Evolutionary conservation across 73 alveolate species (phyloP).

Genomic region (Blepharisma japonicum): DNA sequence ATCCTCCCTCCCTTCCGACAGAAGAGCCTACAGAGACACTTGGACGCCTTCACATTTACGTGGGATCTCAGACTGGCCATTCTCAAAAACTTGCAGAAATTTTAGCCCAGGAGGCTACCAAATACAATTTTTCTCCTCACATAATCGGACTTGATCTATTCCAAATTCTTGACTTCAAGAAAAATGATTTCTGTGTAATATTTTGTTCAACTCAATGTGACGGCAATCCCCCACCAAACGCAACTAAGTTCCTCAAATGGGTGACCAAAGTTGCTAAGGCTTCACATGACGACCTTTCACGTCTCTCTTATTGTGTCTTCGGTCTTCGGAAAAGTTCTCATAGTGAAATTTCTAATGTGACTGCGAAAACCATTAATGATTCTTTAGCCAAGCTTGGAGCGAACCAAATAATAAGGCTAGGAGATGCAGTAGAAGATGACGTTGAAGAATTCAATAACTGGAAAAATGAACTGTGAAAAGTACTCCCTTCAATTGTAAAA

Average conservation of each 20-base stretch:
- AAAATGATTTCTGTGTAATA: neutral
- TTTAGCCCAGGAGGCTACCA: conserved; percentile 5
- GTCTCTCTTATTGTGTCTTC: neutral
- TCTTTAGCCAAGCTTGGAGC: neutral
- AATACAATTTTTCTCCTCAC: neutral
- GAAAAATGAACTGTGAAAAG: neutral
- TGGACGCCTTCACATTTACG: neutral
- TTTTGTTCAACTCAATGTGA: neutral
- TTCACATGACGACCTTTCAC: neutral
- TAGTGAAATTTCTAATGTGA: neutral
- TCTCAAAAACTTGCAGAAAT: neutral
- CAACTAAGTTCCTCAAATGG: conserved; percentile 1
- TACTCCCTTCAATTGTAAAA: neutral
- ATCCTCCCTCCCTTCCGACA: neutral
- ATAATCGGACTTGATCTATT: neutral
- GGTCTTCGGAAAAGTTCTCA: neutral
- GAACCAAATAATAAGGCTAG: neutral
- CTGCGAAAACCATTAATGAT: neutral
- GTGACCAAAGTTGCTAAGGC: neutral
- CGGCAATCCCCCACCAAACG: conserved; percentile 2
- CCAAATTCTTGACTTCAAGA: conserved; percentile 3
- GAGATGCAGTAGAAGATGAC: neutral
- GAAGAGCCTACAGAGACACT: neutral
- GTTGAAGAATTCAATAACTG: neutral
- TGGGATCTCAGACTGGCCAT: conserved; percentile 10